Evolutionary conservation across 2,329 filamentous ascomycete species (phyloP), one percentile per base, ranked within the genome.

Genomic region (Hypoxylon sp.): DNA sequence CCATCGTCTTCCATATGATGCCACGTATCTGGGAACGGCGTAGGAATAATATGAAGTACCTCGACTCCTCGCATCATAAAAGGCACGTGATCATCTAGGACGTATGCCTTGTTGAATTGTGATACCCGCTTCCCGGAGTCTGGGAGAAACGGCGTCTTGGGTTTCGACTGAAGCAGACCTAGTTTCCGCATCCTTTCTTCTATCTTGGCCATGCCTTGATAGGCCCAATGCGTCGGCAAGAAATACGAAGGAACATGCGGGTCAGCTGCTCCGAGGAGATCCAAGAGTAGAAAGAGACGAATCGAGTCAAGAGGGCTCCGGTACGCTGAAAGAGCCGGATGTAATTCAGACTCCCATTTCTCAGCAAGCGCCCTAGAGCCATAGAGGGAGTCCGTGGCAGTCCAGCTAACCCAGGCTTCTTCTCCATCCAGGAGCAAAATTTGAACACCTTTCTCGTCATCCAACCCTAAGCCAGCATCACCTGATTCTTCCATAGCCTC

Each of bases 341-440:
- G 87, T 34, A 85, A 79, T 6, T 88, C 85, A 0, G 81, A 75
- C 62, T 96, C 93, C 96, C 96, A 98, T 47, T 88, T 81, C 70
- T 91, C 88, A 8, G 96, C 95, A 19, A 99, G 84, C 1, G 94
- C 87, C 77, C 82, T 88, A 16, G 95, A 88, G 2, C 96, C 96
- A 74, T 99, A 99, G 3, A 97, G 81, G 4, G 92, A 96, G 78
- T 99, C 96, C 0, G 84, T 87, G 34, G 87, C 87, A 0, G 89
- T 91, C 96, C 96, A 99, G 0, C 78, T 79, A 21, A 87, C 81
- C 79, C 97, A 99, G 0, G 96, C 94, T 79, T 99, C 96, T 80
- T 99, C 96, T 3, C 96, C 96, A 74, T 99, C 96, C 6, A 99
- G 80, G 59, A 99, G 85, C 27, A 99, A 70, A 27, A 99, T 91